Conservation (phyloP, 352 stramenopile genomes). For the Pythium aquatile region DNA sequence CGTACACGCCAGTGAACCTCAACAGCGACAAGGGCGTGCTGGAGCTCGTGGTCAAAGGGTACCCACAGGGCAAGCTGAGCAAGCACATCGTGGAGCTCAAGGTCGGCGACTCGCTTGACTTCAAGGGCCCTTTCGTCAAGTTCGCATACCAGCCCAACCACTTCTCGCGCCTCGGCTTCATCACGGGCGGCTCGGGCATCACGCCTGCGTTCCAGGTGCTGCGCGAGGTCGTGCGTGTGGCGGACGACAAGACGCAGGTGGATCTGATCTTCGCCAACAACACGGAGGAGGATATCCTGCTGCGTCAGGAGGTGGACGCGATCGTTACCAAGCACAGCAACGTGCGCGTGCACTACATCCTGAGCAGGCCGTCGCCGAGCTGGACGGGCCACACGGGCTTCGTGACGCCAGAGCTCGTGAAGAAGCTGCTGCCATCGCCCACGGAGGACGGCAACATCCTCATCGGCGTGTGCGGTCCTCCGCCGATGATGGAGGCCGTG, state of each 20-base stretch:
- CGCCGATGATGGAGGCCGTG: constrained; percentile 76
- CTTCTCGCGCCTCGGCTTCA: constrained; percentile 75
- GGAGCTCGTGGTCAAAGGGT: constrained; percentile 86
- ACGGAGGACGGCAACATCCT: constrained; percentile 44
- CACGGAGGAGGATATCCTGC: constrained; percentile 80
- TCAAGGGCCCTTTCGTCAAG: constrained; percentile 89
- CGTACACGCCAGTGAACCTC: constrained; percentile 84
- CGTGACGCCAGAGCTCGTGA: constrained; percentile 66
- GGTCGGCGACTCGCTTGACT: constrained; percentile 71
- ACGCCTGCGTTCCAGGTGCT: constrained; percentile 75
- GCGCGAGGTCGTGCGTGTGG: constrained; percentile 76
- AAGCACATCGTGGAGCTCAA: constrained; percentile 79
- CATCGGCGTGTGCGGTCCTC: constrained; percentile 85
- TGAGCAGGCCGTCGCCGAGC: constrained; percentile 35
- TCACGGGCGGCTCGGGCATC: constrained; percentile 82
- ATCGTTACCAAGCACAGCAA: constrained; percentile 55
- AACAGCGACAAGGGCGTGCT: constrained; percentile 71
- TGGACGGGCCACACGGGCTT: constrained; percentile 67
- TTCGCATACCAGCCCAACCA: constrained; percentile 83
- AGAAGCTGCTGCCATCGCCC: constrained; percentile 63
- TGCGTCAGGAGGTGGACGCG: constrained; percentile 73
- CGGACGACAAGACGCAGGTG: constrained; percentile 76
- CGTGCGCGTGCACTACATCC: constrained; percentile 63
- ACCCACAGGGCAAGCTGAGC: constrained; percentile 79
- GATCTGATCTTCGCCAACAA: constrained; percentile 83